Percentiles rank a stretch among this genome's conserved stretches.
Evolutionary conservation across 1,284 basidiomycete genomes (phyloP).

Genomic region (Irpex sp.): DNA sequence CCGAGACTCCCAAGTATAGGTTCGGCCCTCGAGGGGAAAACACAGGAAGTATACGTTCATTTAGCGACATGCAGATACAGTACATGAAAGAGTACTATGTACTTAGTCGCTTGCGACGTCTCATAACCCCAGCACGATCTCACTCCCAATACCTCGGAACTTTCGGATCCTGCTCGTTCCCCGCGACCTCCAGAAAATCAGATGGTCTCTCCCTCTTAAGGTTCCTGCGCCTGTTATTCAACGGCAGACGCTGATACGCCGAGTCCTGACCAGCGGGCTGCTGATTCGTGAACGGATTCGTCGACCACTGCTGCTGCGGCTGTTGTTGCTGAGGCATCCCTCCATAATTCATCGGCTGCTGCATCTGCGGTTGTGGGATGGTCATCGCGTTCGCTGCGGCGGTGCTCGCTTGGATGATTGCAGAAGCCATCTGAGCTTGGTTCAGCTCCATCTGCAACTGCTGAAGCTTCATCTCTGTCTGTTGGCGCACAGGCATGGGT

Average conservation of each 20-base stretch:
- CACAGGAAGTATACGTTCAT: no score
- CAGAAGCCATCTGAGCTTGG: slow-evolving; percentile 67
- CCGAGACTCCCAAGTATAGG: no score
- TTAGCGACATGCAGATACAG: no score
- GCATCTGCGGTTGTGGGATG: slow-evolving; percentile 24
- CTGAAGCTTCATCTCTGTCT: slow-evolving; percentile 74
- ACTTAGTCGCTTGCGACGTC: no score
- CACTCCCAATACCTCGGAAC: slow-evolving; percentile 74
- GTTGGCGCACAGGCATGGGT: slow-evolving; percentile 67
- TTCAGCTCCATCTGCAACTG: slow-evolving; percentile 74
- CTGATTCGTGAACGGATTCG: slow-evolving; percentile 55
- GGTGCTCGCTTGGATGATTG: slow-evolving; percentile 49
- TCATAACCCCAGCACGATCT: no score
- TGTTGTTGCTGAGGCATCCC: slow-evolving; percentile 27
- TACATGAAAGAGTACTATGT: no score
- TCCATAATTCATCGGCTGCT: slow-evolving; percentile 22
- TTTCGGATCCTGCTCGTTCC: slow-evolving; percentile 57
- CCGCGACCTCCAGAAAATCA: slow-evolving; percentile 74
- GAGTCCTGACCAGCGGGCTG: slow-evolving; percentile 68
- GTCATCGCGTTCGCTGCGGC: slow-evolving; percentile 31
- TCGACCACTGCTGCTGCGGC: slow-evolving; percentile 39
- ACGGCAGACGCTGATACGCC: slow-evolving; percentile 77
- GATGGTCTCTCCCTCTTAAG: slow-evolving; percentile 79
- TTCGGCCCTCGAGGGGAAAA: no score
- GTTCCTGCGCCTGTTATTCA: slow-evolving; percentile 73